Evolutionary conservation across 495 filamentous ascomycete species (phyloP), one percentile per base, ranked within the genome.

Genomic region (Xylaria longipes): DNA sequence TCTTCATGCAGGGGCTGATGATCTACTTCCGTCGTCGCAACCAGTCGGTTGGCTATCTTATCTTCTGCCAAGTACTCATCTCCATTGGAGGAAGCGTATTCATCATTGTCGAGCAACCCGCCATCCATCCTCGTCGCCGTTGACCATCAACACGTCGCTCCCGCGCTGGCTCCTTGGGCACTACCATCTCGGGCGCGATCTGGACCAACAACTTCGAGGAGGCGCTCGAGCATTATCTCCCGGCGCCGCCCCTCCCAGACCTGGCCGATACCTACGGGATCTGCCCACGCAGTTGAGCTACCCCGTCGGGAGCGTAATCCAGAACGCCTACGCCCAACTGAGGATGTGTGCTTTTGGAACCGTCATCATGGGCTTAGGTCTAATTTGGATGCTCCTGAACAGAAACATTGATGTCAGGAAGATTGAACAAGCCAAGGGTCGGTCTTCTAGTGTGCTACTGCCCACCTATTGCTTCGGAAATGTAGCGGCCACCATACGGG

Each of bases 101-200:
- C 54, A 89, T 89, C 69, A 87, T 89, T 4, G 87, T 89, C 15
- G 87, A 90, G 12, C 91, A 93, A 72, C 78, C 92, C 0, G 89
- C 88, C n/a, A 85, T 92, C 88, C n/a, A 85, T 92, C 27, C 90
- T 92, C 77, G 89, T 90, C 41, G 84, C 86, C 0, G 89, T 86
- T 7, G 81, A 81, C 27, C 89, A 91, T 67, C 84, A 88, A 72
- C 85, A 92, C 72, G 89, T 93, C 9, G 90, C 89, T 14, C 86
- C 87, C 29, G 87, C 87, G 2, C 91, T 90, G 7, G 90, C 90
- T 89, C 90, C 1, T 85, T 92, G 0, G 91, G 91, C 9, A 84
- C 83, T 5, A 89, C 90, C 11, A 87, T 93, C 46, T 89, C 89
- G 0, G 90, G 90, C 2, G 89, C 89, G 0, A 82, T 92, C 35